Percentiles rank a stretch among this genome's conserved stretches.
Evolutionary conservation across 805 yeast genomes (phyloP).

Genomic region (Metschnikowia orientalis): DNA sequence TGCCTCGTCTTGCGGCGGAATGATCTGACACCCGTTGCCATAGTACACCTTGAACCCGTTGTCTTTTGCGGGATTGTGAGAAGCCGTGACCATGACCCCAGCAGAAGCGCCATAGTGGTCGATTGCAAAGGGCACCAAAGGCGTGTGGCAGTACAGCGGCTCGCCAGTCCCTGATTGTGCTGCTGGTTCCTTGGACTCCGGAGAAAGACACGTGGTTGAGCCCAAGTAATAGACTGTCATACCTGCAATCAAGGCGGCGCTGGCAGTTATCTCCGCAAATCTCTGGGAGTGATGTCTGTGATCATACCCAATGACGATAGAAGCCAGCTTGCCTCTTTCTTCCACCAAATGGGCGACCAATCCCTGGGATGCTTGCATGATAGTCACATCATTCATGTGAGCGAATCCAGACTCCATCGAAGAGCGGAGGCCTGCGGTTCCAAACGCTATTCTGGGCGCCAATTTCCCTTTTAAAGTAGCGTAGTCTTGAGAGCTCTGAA

Average conservation of each 20-base stretch:
- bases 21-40: slow-evolving; percentile 91
- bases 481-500: slow-evolving; percentile 37
- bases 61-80: slow-evolving; percentile 80
- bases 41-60: slow-evolving; percentile 95
- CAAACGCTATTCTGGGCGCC: slow-evolving; percentile 66
- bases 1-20: slow-evolving; percentile 80
- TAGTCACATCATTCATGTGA: slow-evolving; percentile 84
- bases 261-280: slow-evolving; percentile 76
- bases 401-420: slow-evolving; percentile 88
- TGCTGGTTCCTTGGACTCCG: slow-evolving; percentile 18
- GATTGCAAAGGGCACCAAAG: slow-evolving; percentile 86
- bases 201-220: slow-evolving; percentile 29
- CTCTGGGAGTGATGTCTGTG: slow-evolving; percentile 77
- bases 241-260: slow-evolving; percentile 65
- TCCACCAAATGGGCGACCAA: slow-evolving; percentile 47
- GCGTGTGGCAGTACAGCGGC: slow-evolving; percentile 61
- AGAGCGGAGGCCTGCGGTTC: slow-evolving; percentile 90
- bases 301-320: slow-evolving; percentile 85
- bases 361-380: slow-evolving; percentile 88
- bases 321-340: slow-evolving; percentile 19
- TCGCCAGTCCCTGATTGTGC: neutral
- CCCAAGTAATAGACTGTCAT: slow-evolving; percentile 66
- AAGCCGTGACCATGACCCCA: slow-evolving; percentile 92
- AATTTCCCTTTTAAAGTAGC: slow-evolving; percentile 50
- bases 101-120: slow-evolving; percentile 58